phyloP scores from a whole-genome alignment of 2,329 filamentous ascomycete genomes.

The Blastomyces parvus region DNA sequence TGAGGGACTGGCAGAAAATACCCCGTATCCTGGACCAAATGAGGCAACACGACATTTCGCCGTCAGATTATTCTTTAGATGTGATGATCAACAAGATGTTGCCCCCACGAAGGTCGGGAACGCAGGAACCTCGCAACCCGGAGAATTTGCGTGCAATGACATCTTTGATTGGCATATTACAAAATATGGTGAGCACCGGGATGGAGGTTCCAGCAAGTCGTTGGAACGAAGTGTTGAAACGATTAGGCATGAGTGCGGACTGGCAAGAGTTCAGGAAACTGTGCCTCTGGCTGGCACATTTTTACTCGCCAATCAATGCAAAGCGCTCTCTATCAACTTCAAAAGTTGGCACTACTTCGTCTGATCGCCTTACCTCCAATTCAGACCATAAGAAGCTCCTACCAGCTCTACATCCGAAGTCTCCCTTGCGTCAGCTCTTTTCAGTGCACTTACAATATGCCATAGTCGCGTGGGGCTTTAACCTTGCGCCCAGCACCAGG shows the following conservation, averaged over 20 bases:
- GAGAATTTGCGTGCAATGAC: constrained; percentile 29
- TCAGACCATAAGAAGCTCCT: constrained; percentile 3
- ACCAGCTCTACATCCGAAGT: constrained; percentile 10
- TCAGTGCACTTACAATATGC: constrained; percentile 35
- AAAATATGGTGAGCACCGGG: constrained; percentile 39
- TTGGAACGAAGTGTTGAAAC: constrained; percentile 52
- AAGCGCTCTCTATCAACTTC: background rate
- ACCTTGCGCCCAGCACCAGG: constrained; percentile 21
- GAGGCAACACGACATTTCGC: constrained; percentile 33
- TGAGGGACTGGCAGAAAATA: constrained; percentile 25
- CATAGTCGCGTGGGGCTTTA: constrained; percentile 44
- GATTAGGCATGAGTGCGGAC: constrained; percentile 44
- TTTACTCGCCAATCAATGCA: constrained; percentile 25
- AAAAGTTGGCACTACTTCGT: background rate
- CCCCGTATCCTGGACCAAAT: constrained; percentile 41
- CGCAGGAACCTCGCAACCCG: constrained; percentile 15
- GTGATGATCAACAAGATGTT: constrained; percentile 33
- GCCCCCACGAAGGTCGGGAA: constrained; percentile 21
- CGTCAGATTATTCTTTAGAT: constrained; percentile 38
- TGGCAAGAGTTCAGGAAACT: constrained; percentile 45
- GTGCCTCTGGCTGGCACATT: constrained; percentile 42
- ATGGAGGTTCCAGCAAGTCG: constrained; percentile 33
- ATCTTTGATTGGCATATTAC: constrained; percentile 41
- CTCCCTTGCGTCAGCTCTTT: constrained; percentile 36
- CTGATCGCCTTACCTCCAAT: background rate